phyloP scores from a whole-genome alignment of 257 asterid species.

The Petunia axillaris region DNA sequence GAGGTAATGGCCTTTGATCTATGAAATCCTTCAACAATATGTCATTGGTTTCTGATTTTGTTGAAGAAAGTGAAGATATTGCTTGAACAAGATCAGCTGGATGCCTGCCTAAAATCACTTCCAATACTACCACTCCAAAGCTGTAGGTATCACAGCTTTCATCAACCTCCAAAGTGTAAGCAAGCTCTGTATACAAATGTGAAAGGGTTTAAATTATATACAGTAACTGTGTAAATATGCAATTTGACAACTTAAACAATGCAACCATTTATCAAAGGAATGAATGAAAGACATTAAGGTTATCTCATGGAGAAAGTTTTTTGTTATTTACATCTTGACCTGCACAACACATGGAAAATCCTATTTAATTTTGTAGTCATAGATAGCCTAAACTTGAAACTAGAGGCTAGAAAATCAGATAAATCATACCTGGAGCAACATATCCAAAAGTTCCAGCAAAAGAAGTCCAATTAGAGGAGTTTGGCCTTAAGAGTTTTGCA shows the following conservation, averaged over 20 bases:
- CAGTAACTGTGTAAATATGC: too few relatives aligned
- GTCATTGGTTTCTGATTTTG: background rate
- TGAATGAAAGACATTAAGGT: background rate
- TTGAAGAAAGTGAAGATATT: background rate
- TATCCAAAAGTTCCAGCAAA: conserved; percentile 44
- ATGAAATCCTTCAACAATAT: conserved; percentile 25
- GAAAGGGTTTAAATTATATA: background rate
- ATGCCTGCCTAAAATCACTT: conserved; percentile 47
- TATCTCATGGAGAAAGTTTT: background rate
- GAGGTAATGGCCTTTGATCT: conserved; percentile 33
- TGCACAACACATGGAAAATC: too few relatives aligned
- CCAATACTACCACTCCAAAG: conserved; percentile 46
- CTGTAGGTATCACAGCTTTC: conserved; percentile 49
- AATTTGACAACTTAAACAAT: too few relatives aligned
- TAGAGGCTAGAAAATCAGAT: background rate
- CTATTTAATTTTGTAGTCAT: too few relatives aligned
- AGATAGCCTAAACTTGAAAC: background rate
- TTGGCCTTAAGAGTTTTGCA: conserved; percentile 28
- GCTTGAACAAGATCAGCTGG: conserved; percentile 33
- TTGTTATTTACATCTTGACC: too few relatives aligned
- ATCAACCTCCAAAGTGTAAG: conserved; percentile 37
- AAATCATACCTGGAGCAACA: conserved; percentile 40
- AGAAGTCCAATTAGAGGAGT: conserved; percentile 37
- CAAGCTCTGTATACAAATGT: conserved; percentile 30
- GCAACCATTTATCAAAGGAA: too few relatives aligned